Percentiles rank a stretch among this genome's conserved stretches.
These are phyloP conservation scores for Lolium rigidum DNA, from an alignment of 176 grass and related monocot species.

Conservation along the genomic window DNA sequence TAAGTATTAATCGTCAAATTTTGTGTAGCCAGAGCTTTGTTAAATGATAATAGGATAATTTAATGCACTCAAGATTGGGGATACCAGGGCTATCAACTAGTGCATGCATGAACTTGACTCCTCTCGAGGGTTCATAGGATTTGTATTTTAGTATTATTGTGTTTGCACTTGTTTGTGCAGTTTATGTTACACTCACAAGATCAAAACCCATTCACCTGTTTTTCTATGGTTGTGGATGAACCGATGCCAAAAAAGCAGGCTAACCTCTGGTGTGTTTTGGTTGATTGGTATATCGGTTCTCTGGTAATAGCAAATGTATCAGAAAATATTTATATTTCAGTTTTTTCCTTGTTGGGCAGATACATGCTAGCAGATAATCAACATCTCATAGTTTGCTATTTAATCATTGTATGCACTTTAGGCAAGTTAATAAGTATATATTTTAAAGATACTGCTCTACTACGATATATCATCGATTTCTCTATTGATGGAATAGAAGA, in stretches of 20 bases:
- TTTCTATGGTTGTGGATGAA: not conserved
- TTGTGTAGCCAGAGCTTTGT: not conserved
- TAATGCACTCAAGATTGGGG: not conserved
- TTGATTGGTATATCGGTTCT: not conserved
- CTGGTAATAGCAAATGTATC: too few species aligned
- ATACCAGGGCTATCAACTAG: not conserved
- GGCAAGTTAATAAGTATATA: constrained; percentile 11
- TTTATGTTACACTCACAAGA: constrained; percentile 9
- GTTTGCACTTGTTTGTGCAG: not conserved
- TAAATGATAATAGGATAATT: not conserved
- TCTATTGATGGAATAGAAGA: constrained; percentile 2
- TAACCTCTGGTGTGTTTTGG: not conserved
- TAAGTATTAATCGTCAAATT: not conserved
- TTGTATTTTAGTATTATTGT: not conserved
- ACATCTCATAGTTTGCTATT: not conserved
- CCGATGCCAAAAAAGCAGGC: not conserved
- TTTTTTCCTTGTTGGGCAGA: not conserved
- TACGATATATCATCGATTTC: not conserved
- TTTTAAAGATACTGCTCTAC: constrained; percentile 3
- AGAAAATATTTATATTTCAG: not conserved
- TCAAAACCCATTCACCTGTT: not conserved
- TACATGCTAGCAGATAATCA: constrained; percentile 7
- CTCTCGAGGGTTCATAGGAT: constrained; percentile 3
- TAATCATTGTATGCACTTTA: not conserved
- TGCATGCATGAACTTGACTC: constrained; percentile 10